Conservation (phyloP, 1,284 basidiomycete species). For the Malassezia arunalokei region DNA sequence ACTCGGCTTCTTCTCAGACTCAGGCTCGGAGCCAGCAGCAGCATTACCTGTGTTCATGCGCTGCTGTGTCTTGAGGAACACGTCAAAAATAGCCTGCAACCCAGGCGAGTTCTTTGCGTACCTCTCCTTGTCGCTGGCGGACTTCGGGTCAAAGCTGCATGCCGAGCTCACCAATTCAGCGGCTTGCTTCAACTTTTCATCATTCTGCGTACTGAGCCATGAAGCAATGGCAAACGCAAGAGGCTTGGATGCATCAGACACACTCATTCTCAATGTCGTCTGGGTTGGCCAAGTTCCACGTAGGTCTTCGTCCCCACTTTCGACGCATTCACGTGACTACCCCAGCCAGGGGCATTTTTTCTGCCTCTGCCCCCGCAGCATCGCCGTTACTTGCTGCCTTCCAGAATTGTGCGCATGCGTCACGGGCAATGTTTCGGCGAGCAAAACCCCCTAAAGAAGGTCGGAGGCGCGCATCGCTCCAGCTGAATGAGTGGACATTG, state of each 20-base stretch:
- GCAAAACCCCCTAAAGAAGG: neutral
- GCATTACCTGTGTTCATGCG: slow-evolving; percentile 25
- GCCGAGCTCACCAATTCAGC: slow-evolving; percentile 25
- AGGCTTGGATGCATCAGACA: slow-evolving; percentile 12
- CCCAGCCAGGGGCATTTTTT: neutral
- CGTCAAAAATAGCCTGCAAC: slow-evolving; percentile 41
- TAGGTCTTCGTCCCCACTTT: too few relatives aligned
- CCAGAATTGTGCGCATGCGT: neutral
- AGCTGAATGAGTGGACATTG: slow-evolving; percentile 1
- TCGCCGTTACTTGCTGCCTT: neutral
- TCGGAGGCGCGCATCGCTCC: neutral
- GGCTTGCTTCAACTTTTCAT: slow-evolving; percentile 24
- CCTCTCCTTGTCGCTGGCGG: slow-evolving; percentile 22
- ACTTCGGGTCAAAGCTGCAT: slow-evolving; percentile 25
- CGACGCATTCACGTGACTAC: neutral
- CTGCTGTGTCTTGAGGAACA: slow-evolving; percentile 44
- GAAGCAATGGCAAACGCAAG: slow-evolving; percentile 35
- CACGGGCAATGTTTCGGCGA: neutral
- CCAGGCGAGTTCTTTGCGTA: slow-evolving; percentile 33
- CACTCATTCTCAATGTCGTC: neutral
- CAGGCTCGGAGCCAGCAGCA: neutral
- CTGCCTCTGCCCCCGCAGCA: neutral
- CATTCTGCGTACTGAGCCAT: slow-evolving; percentile 30
- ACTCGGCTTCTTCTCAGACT: slow-evolving; percentile 44
- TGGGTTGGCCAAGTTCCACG: too few relatives aligned